phyloP scores from a whole-genome alignment of 805 yeast genomes.

The Metschnikowia peoriensis region DNA sequence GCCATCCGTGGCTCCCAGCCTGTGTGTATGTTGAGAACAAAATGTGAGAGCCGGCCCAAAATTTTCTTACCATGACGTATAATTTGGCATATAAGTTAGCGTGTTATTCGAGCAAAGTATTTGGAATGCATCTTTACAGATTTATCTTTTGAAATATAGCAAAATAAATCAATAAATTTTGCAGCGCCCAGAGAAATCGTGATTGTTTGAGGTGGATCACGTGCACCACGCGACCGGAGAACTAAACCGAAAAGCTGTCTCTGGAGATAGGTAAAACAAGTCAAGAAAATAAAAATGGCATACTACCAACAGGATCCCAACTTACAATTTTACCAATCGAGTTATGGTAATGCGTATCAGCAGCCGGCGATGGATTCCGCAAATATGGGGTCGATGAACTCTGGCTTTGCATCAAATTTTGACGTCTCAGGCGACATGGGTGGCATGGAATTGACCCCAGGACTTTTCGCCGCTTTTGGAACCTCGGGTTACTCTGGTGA shows the following conservation, averaged over 20 bases:
- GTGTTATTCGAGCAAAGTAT: too few species aligned
- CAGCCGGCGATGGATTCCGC: constrained; percentile 21
- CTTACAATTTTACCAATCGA: constrained; percentile 44
- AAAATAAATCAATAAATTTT: too few species aligned
- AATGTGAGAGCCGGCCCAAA: too few species aligned
- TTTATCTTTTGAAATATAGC: too few species aligned
- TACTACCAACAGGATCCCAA: constrained; percentile 42
- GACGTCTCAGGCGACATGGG: constrained; percentile 46
- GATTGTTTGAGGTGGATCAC: not conserved
- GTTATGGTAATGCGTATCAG: constrained; percentile 31
- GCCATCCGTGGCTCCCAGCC: too few species aligned
- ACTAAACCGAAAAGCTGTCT: not conserved
- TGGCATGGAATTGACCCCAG: constrained; percentile 56
- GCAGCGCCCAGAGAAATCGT: not conserved
- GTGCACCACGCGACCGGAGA: constrained; percentile 3
- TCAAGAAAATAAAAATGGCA: constrained; percentile 30
- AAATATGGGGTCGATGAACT: constrained; percentile 39
- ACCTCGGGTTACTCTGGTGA: constrained; percentile 95
- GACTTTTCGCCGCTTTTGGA: constrained; percentile 87
- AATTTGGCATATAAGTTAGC: too few species aligned
- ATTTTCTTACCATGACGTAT: too few species aligned
- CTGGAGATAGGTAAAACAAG: not conserved
- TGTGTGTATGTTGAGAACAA: too few species aligned
- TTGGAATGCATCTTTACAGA: too few species aligned
- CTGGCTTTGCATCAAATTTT: constrained; percentile 33